These are phyloP conservation scores for Carpinus fangiana DNA, from an alignment of 306 rosid species.

Conservation along the genomic window DNA sequence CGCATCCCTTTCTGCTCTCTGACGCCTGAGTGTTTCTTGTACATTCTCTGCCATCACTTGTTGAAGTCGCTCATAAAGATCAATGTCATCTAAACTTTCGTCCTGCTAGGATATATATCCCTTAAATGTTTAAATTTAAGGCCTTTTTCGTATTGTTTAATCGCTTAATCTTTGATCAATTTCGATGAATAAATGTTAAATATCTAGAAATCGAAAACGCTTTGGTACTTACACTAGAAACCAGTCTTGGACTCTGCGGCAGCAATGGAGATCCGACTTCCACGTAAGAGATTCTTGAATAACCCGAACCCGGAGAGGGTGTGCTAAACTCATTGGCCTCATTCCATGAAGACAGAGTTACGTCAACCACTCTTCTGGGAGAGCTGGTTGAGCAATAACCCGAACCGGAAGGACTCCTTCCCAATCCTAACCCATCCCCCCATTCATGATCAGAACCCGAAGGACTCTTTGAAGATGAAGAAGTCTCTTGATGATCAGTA, in stretches of 20 bases:
- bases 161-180: neutral
- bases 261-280: neutral
- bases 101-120: slow-evolving; percentile 2
- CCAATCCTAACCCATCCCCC: neutral
- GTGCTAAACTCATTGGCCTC: neutral
- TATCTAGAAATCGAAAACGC: neutral
- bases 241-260: neutral
- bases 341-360: neutral
- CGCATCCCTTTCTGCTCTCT: neutral
- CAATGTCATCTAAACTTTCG: neutral
- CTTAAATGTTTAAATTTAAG: neutral
- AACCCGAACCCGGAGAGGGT: neutral
- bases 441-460: neutral
- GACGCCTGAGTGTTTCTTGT: neutral
- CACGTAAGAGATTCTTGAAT: neutral
- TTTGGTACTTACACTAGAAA: neutral
- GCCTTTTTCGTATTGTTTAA: neutral
- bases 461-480: too few species aligned
- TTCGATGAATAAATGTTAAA: neutral
- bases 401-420: neutral
- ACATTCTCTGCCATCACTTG: neutral
- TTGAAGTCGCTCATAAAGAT: neutral
- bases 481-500: too few species aligned
- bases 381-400: neutral
- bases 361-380: neutral